A percentile compares a stretch with the other conserved stretches of the same genome.
These are phyloP conservation scores for Pleurotus ostreatus DNA, from an alignment of 768 basidiomycete species.

Conservation along the genomic window DNA sequence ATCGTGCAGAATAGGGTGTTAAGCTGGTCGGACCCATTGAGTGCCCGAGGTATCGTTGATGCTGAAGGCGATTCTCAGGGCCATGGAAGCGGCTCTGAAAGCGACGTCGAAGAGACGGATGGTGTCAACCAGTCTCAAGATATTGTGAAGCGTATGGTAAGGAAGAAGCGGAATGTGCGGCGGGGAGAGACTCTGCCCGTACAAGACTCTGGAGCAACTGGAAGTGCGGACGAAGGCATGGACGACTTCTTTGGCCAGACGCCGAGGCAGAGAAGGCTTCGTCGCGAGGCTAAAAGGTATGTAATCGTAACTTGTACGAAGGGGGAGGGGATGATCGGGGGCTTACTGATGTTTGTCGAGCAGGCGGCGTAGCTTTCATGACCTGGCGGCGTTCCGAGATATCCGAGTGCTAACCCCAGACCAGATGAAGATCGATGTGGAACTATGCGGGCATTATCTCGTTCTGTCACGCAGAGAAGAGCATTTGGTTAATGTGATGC, in stretches of 20 bases:
- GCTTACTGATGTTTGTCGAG: not conserved
- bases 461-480: conserved; percentile 64
- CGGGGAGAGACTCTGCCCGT: not conserved
- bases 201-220: not conserved
- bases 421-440: conserved; percentile 75
- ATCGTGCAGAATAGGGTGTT: conserved; percentile 38
- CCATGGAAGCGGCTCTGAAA: conserved; percentile 1
- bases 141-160: not conserved
- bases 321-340: not conserved
- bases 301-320: conserved; percentile 9
- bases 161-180: not conserved
- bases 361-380: conserved; percentile 67
- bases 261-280: conserved; percentile 1
- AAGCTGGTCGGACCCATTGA: conserved; percentile 33
- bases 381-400: conserved; percentile 45
- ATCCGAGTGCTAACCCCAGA: conserved; percentile 50
- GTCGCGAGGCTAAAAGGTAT: conserved; percentile 21
- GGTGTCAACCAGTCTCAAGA: not conserved
- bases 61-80: not conserved
- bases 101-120: conserved; percentile 3
- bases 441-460: conserved; percentile 69
- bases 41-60: conserved; percentile 11
- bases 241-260: conserved; percentile 3
- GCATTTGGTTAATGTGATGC: conserved; percentile 62
- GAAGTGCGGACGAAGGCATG: conserved; percentile 5